Base-by-base conservation (phyloP, 495 filamentous ascomycete species). In the Aspergillus nidulans region DNA sequence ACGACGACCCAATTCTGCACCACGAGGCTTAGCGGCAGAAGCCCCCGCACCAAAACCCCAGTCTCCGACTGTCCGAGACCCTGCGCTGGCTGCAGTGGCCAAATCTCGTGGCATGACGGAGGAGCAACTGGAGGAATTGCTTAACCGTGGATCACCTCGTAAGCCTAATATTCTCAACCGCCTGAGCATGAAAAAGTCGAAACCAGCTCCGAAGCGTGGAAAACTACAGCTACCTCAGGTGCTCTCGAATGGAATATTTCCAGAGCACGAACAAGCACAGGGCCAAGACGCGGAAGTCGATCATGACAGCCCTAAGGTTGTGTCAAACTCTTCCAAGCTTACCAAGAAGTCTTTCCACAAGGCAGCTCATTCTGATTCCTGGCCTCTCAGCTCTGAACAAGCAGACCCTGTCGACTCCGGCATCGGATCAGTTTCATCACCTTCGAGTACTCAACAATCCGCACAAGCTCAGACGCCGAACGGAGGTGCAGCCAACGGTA, bases 61-160 rank as follows among this genome's bases (percentile, higher is more conserved):
- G n/a, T 39, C 41, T 38, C 7, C 59, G 41, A 40, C 40, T 24
- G 41, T 59, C 7, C n/a, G 67, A 50, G 57, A 67, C 61, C 72
- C 70, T 56, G 69, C 57, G 30, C 56, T 71, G 58, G 72, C 69
- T 10, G 75, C 68, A 42, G 71, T 73, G 42, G 75, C 66, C 42
- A 70, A 59, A 55, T 71, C 64, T 49, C 69, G 73, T 15, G 73
- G 73, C 0, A 71, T 76, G 73, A 66, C 66, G n/a, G 67, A 69
- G 26, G 58, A 65, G 19, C 69, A 77, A 32, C 50, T 76, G 23
- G 71, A 75, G 26, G 64, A 71, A 23, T 70, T 75, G 42, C 52
- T 78, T 18, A 65, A 64, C 19, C 69, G 56, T 38, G 63, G 64
- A 50, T 49, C 46, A 36, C 15, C 47, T 25, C 72, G 71, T 49